These are phyloP conservation scores for Sclerotinia spermophila DNA, from an alignment of 2,329 filamentous ascomycete genomes.

Conservation along the genomic window DNA sequence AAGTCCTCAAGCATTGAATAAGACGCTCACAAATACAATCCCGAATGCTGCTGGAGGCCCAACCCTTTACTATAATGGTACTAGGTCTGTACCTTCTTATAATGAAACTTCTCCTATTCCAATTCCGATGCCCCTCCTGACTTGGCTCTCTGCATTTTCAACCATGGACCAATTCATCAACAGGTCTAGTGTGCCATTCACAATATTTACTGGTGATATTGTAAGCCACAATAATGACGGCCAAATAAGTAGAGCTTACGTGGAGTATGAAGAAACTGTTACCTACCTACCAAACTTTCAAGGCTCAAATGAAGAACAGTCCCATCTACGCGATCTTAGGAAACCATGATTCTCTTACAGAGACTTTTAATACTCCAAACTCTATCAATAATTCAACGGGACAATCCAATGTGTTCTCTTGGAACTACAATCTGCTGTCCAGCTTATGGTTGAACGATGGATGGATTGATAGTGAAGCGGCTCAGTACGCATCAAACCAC, in stretches of 20 bases:
- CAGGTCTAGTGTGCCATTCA: constrained; percentile 27
- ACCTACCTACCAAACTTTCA: constrained; percentile 32
- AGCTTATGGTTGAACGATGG: constrained; percentile 25
- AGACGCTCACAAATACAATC: constrained; percentile 15
- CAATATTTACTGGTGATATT: constrained; percentile 37
- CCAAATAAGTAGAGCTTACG: constrained; percentile 31
- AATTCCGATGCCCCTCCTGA: constrained; percentile 20
- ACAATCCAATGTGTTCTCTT: constrained; percentile 18
- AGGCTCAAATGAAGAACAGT: constrained; percentile 28
- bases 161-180: constrained; percentile 20
- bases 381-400: constrained; percentile 9
- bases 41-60: constrained; percentile 18
- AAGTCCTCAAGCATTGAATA: constrained; percentile 16
- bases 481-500: constrained; percentile 30
- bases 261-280: constrained; percentile 33
- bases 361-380: constrained; percentile 9
- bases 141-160: constrained; percentile 19
- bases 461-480: constrained; percentile 30
- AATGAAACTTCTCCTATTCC: constrained; percentile 12
- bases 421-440: constrained; percentile 20
- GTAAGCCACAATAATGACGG: constrained; percentile 34
- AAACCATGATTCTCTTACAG: constrained; percentile 30
- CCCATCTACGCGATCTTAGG: constrained; percentile 34
- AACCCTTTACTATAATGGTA: constrained; percentile 14
- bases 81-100: constrained; percentile 12